Base-by-base conservation (phyloP, 2,329 filamentous ascomycete species). In the Diaporthe sp. region DNA sequence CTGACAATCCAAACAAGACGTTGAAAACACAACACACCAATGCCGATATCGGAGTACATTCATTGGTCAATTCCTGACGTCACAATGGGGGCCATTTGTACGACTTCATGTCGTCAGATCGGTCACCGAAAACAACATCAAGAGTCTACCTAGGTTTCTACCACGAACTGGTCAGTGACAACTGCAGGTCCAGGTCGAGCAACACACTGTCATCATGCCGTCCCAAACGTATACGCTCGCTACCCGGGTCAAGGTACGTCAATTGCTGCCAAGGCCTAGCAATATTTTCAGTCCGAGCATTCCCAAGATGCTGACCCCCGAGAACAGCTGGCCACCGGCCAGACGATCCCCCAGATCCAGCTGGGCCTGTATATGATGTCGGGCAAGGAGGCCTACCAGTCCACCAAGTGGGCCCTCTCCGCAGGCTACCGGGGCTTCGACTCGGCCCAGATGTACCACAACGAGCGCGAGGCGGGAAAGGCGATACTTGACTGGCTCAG, bases 331-430 rank as follows among this genome's bases (percentile, higher is more conserved):
- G 84, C 90, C 79, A 94, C 94, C 86, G 91, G 92, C 80, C 84
- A 89, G 74, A 86, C 86, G 19, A 94, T 95, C 84, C 94, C 94
- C 19, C 90, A 90, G 79, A 91, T 95, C 78, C 93, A 95, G 78
- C 89, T 95, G 1, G 94, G 94, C 6, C 90, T 95, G 15, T 95
- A 95, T 84, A 87, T 93, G 85, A 94, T 93, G 83, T 90, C 88
- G 4, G 90, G 92, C 1, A 82, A 82, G 37, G 92, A 94, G 80
- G 92, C 91, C 25, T 86, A 85, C 13, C 82, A 86, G 37, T 87
- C 92, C 1, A 91, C 94, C 2, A 85, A 84, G 61, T 89, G 85
- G 83, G 92, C 88, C 13, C 85, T 94, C 2, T 85, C 87, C 71
- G 87, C 86, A 76, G 86, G 88, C 22, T 89, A 90, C 80, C 86